Evolutionary conservation across 2,329 filamentous ascomycete species (phyloP), one percentile per base, ranked within the genome.

Genomic region (Zasmidium cellare): DNA sequence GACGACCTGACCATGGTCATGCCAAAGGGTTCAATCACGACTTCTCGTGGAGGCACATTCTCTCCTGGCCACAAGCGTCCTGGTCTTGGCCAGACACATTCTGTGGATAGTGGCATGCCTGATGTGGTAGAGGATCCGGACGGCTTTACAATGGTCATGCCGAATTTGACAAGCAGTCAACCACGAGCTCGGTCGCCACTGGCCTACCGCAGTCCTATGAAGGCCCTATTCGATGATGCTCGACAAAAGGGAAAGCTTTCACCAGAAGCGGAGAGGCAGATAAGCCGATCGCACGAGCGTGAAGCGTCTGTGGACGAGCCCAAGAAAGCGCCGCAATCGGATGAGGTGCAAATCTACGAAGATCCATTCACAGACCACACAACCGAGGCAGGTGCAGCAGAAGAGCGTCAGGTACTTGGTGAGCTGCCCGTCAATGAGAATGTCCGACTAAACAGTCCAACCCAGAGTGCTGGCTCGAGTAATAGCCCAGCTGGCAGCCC

Each of bases 311-410:
- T 41, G 12, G 35, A 41, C 7, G 35, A 41, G 16, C 5, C 3
- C 35, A 41, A 41, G 35, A 41, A 41, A 14, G 16, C 64, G 11
- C 63, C 68, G n/a, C 63, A 65, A 48, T 53, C 59, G 6, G 76
- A 77, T 23, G 77, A 76, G 53, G 78, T 82, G 2, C 78, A 78
- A 53, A 80, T 82, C 24, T 82, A 81, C 61, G 82, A 84, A 67
- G 81, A 83, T 60, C 80, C 80, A 1, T 78, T 80, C 53, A 75
- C 74, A 38, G 73, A 73, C 44, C 73, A 75, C 38, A 71, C 72
- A 45, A 67, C 68, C 9, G 64, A 63, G 49, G 52, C 60, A 2
- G 61, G 59, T 11, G 57, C 61, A 3, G 61, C 62, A 23, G 68
- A 71, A 31, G 72, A 75, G 22, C 66, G 68, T 11, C 72, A 76